Conservation (phyloP, 306 rosid genomes). For the Sesbania bispinosa region DNA sequence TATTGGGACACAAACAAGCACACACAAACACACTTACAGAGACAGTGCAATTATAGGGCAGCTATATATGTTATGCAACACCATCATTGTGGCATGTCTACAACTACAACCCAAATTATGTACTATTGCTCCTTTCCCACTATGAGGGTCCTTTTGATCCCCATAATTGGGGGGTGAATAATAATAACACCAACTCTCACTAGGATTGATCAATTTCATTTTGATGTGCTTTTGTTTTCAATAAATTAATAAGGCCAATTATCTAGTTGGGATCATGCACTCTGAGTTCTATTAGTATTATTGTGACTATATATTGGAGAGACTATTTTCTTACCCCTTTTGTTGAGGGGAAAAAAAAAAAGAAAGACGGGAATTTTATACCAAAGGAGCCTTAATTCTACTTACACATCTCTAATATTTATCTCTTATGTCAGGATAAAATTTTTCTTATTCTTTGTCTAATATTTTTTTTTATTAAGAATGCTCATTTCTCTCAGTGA, state of each 20-base stretch:
- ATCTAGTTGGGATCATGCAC: not conserved
- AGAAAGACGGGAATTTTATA: no score
- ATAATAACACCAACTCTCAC: not conserved
- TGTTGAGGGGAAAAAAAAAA: no score
- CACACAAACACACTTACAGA: constrained; percentile 3
- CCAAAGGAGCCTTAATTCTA: no score
- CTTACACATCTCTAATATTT: no score
- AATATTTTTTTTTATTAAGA: no score
- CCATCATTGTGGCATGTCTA: constrained; percentile 2
- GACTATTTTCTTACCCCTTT: not conserved
- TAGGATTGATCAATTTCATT: not conserved
- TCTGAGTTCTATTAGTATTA: not conserved
- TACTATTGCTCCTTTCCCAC: constrained; percentile 17
- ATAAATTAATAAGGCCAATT: not conserved
- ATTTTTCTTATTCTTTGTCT: no score
- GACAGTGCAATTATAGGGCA: constrained; percentile 7
- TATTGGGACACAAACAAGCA: constrained; percentile 18
- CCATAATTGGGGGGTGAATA: constrained; percentile 17
- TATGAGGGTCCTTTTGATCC: constrained; percentile 30
- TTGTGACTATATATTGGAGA: not conserved
- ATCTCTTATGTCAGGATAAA: no score
- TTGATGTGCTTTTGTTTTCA: not conserved
- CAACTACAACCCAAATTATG: not conserved
- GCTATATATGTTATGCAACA: not conserved
- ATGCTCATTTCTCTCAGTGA: no score